Evolutionary conservation across 1,284 basidiomycete genomes (phyloP).

Genomic region (Fomes fomentarius): DNA sequence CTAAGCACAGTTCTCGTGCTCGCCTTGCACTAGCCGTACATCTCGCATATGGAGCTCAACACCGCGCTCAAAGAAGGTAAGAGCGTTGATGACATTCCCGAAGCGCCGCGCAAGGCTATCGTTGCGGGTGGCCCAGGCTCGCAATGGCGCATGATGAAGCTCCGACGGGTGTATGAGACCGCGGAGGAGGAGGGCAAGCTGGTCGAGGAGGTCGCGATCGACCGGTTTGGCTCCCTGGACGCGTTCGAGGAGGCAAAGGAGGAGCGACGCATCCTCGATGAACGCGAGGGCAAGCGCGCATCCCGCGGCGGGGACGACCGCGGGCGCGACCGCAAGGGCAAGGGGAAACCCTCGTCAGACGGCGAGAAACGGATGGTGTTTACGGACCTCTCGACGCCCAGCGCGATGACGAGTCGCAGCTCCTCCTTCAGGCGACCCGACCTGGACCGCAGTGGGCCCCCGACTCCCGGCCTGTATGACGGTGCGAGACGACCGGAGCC

Average conservation of each 20-base stretch:
- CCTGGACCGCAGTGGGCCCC: constrained; percentile 55
- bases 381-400: constrained; percentile 56
- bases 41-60: constrained; percentile 84
- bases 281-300: constrained; percentile 63
- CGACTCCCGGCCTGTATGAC: constrained; percentile 58
- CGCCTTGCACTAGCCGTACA: constrained; percentile 47
- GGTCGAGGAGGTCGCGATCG: constrained; percentile 84
- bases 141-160: constrained; percentile 97
- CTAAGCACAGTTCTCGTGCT: background rate
- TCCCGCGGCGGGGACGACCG: constrained; percentile 24
- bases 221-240: constrained; percentile 84
- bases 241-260: constrained; percentile 89
- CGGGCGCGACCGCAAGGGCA: constrained; percentile 32
- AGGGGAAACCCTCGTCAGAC: constrained; percentile 36
- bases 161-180: constrained; percentile 87
- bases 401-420: constrained; percentile 72
- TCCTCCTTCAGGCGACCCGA: constrained; percentile 82
- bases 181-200: constrained; percentile 82
- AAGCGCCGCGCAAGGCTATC: constrained; percentile 51
- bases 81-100: constrained; percentile 56
- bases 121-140: constrained; percentile 90
- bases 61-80: constrained; percentile 69
- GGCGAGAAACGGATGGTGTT: constrained; percentile 70
- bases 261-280: constrained; percentile 85
- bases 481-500: constrained; percentile 54